These are phyloP conservation scores for Hibiscus syriacus DNA, from an alignment of 345 rosid species.

Conservation along the genomic window DNA sequence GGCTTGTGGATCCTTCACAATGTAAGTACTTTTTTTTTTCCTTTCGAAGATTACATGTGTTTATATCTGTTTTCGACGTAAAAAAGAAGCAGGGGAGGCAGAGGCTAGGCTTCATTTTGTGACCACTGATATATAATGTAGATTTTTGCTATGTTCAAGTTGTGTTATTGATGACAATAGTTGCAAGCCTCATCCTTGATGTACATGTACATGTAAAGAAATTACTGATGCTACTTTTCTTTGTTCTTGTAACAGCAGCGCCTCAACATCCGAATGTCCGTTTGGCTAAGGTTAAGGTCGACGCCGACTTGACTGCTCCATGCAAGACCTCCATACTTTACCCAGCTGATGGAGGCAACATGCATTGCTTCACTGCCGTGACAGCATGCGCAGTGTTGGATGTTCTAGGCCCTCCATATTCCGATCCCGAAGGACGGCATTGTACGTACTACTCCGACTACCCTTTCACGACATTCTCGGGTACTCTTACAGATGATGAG, in stretches of 20 bases:
- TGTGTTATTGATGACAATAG: no score
- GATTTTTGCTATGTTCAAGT: no score
- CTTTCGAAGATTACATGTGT: not conserved
- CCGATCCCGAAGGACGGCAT: no score
- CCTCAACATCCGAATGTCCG: slow-evolving; percentile 39
- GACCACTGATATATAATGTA: no score
- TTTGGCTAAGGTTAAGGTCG: slow-evolving; percentile 65
- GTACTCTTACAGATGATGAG: slow-evolving; percentile 23
- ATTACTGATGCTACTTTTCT: not conserved
- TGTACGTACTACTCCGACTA: slow-evolving; percentile 58
- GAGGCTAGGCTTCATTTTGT: no score
- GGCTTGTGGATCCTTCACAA: slow-evolving; percentile 13
- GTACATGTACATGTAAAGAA: not conserved
- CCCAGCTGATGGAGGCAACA: no score
- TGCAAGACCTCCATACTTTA: no score
- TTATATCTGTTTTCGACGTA: no score
- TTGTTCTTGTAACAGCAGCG: slow-evolving; percentile 26
- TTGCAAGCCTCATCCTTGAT: no score
- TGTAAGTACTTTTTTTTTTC: slow-evolving; percentile 18
- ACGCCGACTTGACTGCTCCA: slow-evolving; percentile 64
- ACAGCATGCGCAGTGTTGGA: slow-evolving; percentile 88
- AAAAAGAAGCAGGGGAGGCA: no score
- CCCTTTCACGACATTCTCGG: slow-evolving; percentile 43
- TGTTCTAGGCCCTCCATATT: no score
- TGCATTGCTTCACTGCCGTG: slow-evolving; percentile 80